A percentile compares a stretch with the other conserved stretches of the same genome.
Evolutionary conservation across 495 filamentous ascomycete species (phyloP).

Genomic region (Oleoguttula mirabilis): DNA sequence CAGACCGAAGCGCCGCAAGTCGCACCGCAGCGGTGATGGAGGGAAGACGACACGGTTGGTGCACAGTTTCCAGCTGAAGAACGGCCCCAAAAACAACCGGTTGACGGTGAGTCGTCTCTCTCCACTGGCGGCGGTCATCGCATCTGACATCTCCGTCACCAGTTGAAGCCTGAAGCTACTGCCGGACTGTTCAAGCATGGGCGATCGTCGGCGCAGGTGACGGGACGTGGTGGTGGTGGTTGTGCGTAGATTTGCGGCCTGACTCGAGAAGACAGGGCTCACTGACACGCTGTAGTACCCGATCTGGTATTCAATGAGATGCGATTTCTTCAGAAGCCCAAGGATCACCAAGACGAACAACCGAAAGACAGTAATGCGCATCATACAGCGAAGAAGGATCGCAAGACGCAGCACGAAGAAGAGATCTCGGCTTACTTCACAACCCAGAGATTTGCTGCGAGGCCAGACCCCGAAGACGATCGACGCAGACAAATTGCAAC

Average conservation of each 20-base stretch:
- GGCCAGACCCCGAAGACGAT: not conserved
- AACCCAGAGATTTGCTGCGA: too few relatives aligned
- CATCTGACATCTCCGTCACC: not conserved
- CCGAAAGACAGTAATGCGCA: conserved; percentile 5
- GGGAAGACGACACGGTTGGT: conserved; percentile 41
- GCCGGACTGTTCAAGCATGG: conserved; percentile 64
- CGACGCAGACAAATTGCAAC: not conserved
- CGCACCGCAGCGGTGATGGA: conserved; percentile 27
- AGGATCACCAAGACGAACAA: conserved; percentile 21
- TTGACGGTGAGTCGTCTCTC: conserved; percentile 43
- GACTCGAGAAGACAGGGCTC: not conserved
- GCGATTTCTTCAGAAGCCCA: conserved; percentile 42
- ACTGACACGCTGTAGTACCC: conserved; percentile 36
- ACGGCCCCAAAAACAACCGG: conserved; percentile 38
- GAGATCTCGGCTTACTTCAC: conserved; percentile 33
- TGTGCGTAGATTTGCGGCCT: too few relatives aligned
- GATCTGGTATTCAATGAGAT: conserved; percentile 59
- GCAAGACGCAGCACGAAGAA: conserved; percentile 22
- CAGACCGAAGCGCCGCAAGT: conserved; percentile 27
- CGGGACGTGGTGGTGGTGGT: conserved; percentile 31
- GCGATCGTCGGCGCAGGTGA: conserved; percentile 47
- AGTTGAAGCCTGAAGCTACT: conserved; percentile 44
- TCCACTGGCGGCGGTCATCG: conserved; percentile 21
- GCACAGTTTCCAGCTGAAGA: conserved; percentile 50
- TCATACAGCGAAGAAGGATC: conserved; percentile 23